Evolutionary conservation across 169 alveolate genomes (phyloP), one percentile per base, ranked within the genome.

Genomic region (Plasmodium yoelii): DNA sequence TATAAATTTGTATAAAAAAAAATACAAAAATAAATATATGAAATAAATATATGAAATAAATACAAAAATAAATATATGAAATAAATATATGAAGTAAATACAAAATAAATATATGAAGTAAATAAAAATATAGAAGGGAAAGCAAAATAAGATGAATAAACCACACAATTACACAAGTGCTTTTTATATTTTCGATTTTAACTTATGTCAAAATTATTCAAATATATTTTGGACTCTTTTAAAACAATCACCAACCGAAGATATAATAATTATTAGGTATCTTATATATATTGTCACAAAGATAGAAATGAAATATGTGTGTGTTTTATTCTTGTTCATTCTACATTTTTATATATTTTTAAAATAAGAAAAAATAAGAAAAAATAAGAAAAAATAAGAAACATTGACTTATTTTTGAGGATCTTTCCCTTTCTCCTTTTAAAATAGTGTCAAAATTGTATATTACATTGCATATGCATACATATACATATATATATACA

Each of bases 181-280:
- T 19, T 75, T 75, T 56, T 75, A 75, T 34, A 74, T 75, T 55
- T 65, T 75, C 19, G 49, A 75, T 42, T 7, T 51, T n/a, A 13
- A 42, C 10, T 39, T 7, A 34, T 63, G 19, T 51, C 49, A 65
- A 34, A 51, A 44, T 13, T 15, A 51, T 24, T 42, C 49, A n/a
- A 18, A 12, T 7, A 46, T 34, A n/a, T 19, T 75, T 18, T 46
- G 70, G 67, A 75, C 19, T n/a, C 19, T 49, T 44, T 10, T 46
- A 42, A 44, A 60, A 34, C 61, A 49, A 5, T 1, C 18, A 9
- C 64, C 64, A 2, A 47, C 22, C 5, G 88, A 75, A 28, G 88
- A 75, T 56, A 75, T 75, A 34, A 39, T 75, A n/a, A 63, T 75
- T 22, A 63, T 75, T 13, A 63, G 88, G 88, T 75, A 46, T n/a